Evolutionary conservation across 139 green algal species (phyloP), one percentile per base, ranked within the genome.

Genomic region (Chlamydomonas asymmetrica): DNA sequence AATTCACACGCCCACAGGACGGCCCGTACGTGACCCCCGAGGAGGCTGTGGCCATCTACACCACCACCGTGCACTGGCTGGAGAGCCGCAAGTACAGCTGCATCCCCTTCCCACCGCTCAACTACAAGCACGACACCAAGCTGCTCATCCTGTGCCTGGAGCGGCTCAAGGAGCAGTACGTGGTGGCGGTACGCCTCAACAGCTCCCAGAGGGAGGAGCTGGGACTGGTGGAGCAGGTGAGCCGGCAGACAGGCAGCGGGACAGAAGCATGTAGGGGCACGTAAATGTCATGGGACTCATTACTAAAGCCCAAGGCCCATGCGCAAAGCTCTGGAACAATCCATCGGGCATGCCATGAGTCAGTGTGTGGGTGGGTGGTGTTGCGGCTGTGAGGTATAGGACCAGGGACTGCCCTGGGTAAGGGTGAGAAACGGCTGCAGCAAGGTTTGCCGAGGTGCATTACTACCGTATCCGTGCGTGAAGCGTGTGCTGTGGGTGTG

Each of bases 71-170:
- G 83, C 97, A 99, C 88, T 99, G 97, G 97, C 92, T 99, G 66
- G 96, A 99, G 88, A 94, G 84, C 35, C 90, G 97, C 78, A 98
- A 97, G 88, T 99, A 98, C 87, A 88, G 82, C 48, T 94, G 93
- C 76, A 98, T 99, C 84, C 97, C 95, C 57, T 99, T 99, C 89
- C 97, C 97, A 18, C 97, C 97, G 31, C 92, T 99, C 22, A 97
- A 94, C 62, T 99, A 99, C 92, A 99, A 99, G 90, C 96, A 99
- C 78, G 97, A 99, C 91, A 98, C 95, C 76, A 99, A 99, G 94
- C 91, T 99, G 80, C 90, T 99, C 63, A 99, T 99, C 82, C 90
- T 99, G 76, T 94, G 94, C 35, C 87, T 98, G 78, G 96, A 99
- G 88, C 90, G 95, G 34, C 89, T 99, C 16, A 99, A 99, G 91